A percentile compares a stretch with the other conserved stretches of the same genome.
phyloP scores from a whole-genome alignment of 495 filamentous ascomycete species.

The Oidiodendron maius region DNA sequence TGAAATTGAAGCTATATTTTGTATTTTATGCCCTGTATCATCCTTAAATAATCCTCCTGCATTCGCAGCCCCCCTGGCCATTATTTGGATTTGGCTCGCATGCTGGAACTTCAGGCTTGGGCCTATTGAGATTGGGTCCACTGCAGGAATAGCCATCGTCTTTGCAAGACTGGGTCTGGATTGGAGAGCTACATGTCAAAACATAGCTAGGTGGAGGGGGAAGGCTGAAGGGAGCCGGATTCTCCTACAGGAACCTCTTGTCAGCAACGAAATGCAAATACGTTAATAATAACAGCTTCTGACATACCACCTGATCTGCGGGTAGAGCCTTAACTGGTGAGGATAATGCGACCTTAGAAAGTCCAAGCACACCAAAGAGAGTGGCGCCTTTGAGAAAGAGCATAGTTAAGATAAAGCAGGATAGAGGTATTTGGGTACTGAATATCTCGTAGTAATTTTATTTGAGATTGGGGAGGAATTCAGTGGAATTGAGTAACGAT shows the following conservation, averaged over 20 bases:
- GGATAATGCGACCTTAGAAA: not conserved
- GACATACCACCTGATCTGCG: not conserved
- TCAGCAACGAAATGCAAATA: not conserved
- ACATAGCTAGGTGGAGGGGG: not conserved
- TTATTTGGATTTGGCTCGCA: not conserved
- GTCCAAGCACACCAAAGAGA: not conserved
- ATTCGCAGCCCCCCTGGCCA: not conserved
- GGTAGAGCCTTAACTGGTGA: not conserved
- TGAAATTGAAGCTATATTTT: not conserved
- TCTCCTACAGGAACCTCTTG: not conserved
- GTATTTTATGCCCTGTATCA: not conserved
- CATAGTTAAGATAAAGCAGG: not conserved
- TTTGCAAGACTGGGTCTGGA: not conserved
- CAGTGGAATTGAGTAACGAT: too few relatives aligned
- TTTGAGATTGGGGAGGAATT: too few relatives aligned
- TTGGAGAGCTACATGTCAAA: not conserved
- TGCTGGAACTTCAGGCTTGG: not conserved
- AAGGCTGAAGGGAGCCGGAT: not conserved
- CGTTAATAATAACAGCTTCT: not conserved
- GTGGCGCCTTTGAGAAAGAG: not conserved
- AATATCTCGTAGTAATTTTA: too few relatives aligned
- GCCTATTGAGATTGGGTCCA: not conserved
- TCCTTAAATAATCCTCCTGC: not conserved
- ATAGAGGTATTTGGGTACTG: too few relatives aligned
- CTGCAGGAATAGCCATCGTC: conserved; percentile 3